A percentile compares a stretch with the other conserved stretches of the same genome.
phyloP scores from a whole-genome alignment of 352 stramenopile species.

The Phytophthora agathidicida region DNA sequence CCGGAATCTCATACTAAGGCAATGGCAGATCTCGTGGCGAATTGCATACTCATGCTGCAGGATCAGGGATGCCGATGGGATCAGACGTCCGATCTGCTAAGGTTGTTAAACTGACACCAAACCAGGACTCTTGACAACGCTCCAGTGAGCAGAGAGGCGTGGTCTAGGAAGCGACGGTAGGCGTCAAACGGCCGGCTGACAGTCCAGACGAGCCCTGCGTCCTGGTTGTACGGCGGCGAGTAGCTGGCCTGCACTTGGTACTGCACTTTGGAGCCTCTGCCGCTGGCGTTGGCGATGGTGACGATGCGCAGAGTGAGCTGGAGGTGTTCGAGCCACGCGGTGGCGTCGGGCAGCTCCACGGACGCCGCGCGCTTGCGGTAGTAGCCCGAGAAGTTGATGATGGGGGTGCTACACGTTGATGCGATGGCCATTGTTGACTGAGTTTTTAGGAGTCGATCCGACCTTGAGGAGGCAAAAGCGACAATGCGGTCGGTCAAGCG shows the following conservation, averaged over 20 bases:
- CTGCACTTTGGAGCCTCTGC: constrained; percentile 17
- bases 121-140: too few relatives aligned
- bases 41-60: too few relatives aligned
- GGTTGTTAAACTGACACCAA: too few relatives aligned
- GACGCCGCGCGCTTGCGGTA: constrained; percentile 38
- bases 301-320: constrained; percentile 25
- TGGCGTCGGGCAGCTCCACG: constrained; percentile 35
- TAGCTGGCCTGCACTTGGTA: constrained; percentile 36
- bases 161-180: constrained; percentile 53
- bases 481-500: constrained; percentile 16
- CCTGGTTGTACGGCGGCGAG: constrained; percentile 13
- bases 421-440: constrained; percentile 29
- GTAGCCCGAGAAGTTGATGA: constrained; percentile 37
- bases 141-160: too few relatives aligned
- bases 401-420: constrained; percentile 27
- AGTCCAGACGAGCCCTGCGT: constrained; percentile 32
- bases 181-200: constrained; percentile 41
- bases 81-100: too few relatives aligned
- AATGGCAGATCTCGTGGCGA: too few relatives aligned
- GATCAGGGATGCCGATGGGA: too few relatives aligned
- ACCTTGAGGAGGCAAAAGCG: constrained; percentile 13
- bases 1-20: too few relatives aligned
- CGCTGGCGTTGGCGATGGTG: constrained; percentile 1
- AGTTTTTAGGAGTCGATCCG: constrained; percentile 1
- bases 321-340: constrained; percentile 39